Evolutionary conservation across 164 flowering plant species (phyloP), one percentile per base, ranked within the genome.

Genomic region (Tetrastigma voinierianum): DNA sequence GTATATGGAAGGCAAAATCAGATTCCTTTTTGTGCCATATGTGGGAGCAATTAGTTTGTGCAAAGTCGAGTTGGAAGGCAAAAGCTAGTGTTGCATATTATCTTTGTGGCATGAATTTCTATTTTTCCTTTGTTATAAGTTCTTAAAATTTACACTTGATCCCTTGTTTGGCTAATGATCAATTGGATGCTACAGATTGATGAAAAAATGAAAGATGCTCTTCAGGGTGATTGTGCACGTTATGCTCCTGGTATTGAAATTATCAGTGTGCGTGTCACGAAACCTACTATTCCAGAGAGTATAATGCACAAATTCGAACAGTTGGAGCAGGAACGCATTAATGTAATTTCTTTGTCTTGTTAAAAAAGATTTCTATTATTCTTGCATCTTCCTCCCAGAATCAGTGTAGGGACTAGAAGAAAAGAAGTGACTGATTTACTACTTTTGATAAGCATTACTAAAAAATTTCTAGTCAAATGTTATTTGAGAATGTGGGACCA

Each of bases 211-310:
- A 95, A 90, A 80, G 98, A 92, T 61, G 96, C 96, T 64, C 90
- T 95, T 67, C 98, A 95, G 71, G 86, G 62, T 61, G 97, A 95
- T 68, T 95, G 98, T 70, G 92, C 98, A 54, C 84, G 87, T 17
- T 95, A 95, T 84, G 97, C 97, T 60, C 97, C 97, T 23, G 97
- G 98, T 61, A 84, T 95, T 68, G 97, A 95, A 76, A 92, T 95
- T 51, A 72, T 95, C 47, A 84, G 87, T 65, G 97, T 95, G 14
- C 97, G 97, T 74, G 90, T 90, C 57, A 95, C 98, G 44, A 92
- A 95, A 69, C 98, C 98, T 47, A 75, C 72, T 10, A 95, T 95
- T 57, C 98, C 98, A n/a, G 62, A 67, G 1, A 85, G 82, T 70
- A 86, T 95, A 68, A 84, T 81, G 66, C 74, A 88, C 65, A 95